phyloP scores from a whole-genome alignment of 176 grass and related monocot genomes.

The Dendrocalamus sinicus region DNA sequence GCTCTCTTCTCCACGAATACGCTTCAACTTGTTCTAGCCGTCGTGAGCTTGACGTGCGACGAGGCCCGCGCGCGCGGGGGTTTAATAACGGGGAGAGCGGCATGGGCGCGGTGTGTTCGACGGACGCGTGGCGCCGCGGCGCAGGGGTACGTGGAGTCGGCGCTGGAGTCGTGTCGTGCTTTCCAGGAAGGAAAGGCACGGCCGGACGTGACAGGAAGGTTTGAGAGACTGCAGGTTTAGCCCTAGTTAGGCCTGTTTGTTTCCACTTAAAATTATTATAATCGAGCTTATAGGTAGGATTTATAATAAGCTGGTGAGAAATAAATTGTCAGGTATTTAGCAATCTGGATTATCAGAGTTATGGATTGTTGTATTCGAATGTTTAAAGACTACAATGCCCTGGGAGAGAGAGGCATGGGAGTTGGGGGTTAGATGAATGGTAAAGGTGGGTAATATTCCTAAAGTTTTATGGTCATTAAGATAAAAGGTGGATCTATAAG shows the following conservation, averaged over 20 bases:
- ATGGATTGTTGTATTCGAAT: too few species aligned
- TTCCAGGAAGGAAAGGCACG: neutral
- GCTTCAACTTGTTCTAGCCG: neutral
- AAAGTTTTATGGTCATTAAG: too few species aligned
- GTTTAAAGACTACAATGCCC: too few species aligned
- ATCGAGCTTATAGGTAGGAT: too few species aligned
- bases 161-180: slow-evolving; percentile 41
- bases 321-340: too few species aligned
- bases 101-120: neutral
- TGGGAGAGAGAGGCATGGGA: too few species aligned
- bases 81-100: slow-evolving; percentile 1
- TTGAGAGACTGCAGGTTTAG: neutral
- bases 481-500: too few species aligned
- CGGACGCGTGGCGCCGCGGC: slow-evolving; percentile 42
- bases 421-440: too few species aligned
- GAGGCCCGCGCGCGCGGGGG: neutral
- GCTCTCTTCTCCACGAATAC: neutral
- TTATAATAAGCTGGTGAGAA: too few species aligned
- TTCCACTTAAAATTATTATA: too few species aligned
- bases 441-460: too few species aligned
- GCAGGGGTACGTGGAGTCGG: slow-evolving; percentile 47
- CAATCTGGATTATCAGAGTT: too few species aligned
- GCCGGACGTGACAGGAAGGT: slow-evolving; percentile 23
- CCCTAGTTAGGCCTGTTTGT: neutral
- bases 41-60: neutral